Percentiles rank a stretch among this genome's conserved stretches.
Conservation (phyloP, 208 protist genomes). For the Herpetomonas samuelpessoai region DNA sequence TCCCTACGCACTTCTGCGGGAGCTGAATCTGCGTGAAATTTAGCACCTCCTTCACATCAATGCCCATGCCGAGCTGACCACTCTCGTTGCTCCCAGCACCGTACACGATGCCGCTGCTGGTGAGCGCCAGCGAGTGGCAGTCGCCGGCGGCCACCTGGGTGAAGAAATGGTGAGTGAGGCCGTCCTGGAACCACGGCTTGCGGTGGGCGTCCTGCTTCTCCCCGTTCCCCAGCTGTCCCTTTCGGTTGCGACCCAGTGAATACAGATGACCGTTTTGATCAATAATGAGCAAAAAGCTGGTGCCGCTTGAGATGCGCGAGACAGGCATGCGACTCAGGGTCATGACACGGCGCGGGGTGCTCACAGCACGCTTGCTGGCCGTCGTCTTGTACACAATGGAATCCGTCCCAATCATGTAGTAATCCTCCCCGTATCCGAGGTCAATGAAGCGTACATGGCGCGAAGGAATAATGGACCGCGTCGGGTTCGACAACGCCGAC, state of each 20-base stretch:
- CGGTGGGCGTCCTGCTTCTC: conserved; percentile 58
- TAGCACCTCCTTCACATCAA: conserved; percentile 26
- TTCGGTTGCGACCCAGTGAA: conserved; percentile 77
- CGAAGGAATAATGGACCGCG: conserved; percentile 69
- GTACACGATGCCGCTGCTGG: conserved; percentile 83
- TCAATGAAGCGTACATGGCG: conserved; percentile 75
- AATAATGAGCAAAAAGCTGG: conserved; percentile 77
- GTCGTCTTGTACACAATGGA: conserved; percentile 85
- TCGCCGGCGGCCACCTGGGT: conserved; percentile 81
- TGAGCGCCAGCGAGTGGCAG: conserved; percentile 78
- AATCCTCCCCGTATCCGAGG: conserved; percentile 80
- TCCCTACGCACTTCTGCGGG: conserved; percentile 65
- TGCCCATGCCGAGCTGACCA: conserved; percentile 83
- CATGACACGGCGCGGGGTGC: conserved; percentile 85
- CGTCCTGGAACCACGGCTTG: conserved; percentile 49
- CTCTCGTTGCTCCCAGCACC: conserved; percentile 78
- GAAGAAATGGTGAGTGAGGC: conserved; percentile 73
- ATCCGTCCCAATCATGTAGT: conserved; percentile 87
- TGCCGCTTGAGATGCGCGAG: conserved; percentile 76
- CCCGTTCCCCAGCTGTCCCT: conserved; percentile 84
- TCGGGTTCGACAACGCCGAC: conserved; percentile 67
- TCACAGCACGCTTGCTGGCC: conserved; percentile 55
- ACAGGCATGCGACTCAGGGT: conserved; percentile 66
- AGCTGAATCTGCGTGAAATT: conserved; percentile 69
- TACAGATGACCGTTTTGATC: conserved; percentile 86